These are phyloP conservation scores for Acidomyces sp. DNA, from an alignment of 495 filamentous ascomycete genomes.

Conservation along the genomic window DNA sequence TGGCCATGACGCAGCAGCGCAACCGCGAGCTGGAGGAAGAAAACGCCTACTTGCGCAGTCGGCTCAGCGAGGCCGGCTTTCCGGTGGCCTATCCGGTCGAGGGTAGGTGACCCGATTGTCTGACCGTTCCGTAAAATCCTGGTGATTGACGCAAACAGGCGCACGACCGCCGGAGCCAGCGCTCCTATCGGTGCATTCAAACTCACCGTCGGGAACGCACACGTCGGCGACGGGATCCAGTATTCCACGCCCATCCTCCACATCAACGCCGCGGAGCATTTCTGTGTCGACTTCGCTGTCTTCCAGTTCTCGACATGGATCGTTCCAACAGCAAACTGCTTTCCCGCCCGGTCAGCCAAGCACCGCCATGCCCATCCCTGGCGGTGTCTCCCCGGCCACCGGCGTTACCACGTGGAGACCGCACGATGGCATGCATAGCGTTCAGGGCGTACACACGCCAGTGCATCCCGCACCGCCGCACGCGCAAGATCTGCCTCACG, in stretches of 20 bases:
- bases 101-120: slow-evolving; percentile 7
- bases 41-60: slow-evolving; percentile 26
- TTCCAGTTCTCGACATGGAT: slow-evolving; percentile 12
- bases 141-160: neutral
- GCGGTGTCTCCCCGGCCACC: neutral
- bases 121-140: neutral
- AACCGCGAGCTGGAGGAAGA: slow-evolving; percentile 45
- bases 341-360: neutral
- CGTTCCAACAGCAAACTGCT: slow-evolving; percentile 8
- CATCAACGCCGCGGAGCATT: slow-evolving; percentile 8
- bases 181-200: neutral
- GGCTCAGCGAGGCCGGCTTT: slow-evolving; percentile 23
- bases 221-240: slow-evolving; percentile 1
- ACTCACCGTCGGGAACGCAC: slow-evolving; percentile 1
- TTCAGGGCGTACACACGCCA: slow-evolving; percentile 5
- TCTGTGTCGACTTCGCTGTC: slow-evolving; percentile 9
- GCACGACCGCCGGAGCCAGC: slow-evolving; percentile 1
- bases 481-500: neutral
- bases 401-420: slow-evolving; percentile 13
- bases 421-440: slow-evolving; percentile 7
- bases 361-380: neutral
- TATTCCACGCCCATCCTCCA: slow-evolving; percentile 10
- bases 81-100: slow-evolving; percentile 1
- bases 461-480: neutral
- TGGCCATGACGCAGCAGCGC: slow-evolving; percentile 36